phyloP scores from a whole-genome alignment of 164 flowering plant species.

The Nymphaea colorata region DNA sequence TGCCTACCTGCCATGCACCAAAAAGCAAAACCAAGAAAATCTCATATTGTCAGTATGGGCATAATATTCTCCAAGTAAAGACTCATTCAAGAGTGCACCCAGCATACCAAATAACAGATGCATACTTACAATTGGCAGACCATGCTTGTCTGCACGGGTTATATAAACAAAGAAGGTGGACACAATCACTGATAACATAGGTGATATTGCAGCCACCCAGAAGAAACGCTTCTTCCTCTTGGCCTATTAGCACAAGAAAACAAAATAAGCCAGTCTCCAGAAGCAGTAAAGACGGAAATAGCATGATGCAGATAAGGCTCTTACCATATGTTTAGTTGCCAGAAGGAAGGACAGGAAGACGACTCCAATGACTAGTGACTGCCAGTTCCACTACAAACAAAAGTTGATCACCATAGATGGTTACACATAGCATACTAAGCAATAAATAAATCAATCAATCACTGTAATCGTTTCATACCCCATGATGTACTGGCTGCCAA shows the following conservation, averaged over 20 bases:
- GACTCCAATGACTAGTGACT: slow-evolving; percentile 69
- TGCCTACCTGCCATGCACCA: slow-evolving; percentile 46
- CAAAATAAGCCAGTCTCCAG: too few species aligned
- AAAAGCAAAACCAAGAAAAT: background rate
- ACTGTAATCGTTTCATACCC: slow-evolving; percentile 29
- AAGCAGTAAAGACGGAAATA: too few species aligned
- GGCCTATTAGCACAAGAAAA: slow-evolving; percentile 36
- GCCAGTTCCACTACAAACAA: slow-evolving; percentile 93
- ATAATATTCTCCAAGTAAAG: background rate
- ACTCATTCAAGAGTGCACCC: too few species aligned
- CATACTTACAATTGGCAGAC: slow-evolving; percentile 66
- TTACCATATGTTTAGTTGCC: slow-evolving; percentile 67
- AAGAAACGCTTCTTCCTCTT: slow-evolving; percentile 75
- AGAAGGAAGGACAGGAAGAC: slow-evolving; percentile 65
- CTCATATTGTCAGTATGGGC: background rate
- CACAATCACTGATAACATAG: slow-evolving; percentile 68
- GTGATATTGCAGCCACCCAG: slow-evolving; percentile 92
- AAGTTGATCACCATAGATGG: too few species aligned
- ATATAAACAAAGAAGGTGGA: slow-evolving; percentile 80
- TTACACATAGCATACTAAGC: too few species aligned
- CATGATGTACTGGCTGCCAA: slow-evolving; percentile 46
- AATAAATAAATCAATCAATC: background rate
- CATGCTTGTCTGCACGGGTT: slow-evolving; percentile 74
- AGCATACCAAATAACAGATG: too few species aligned
- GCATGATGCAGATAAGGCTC: slow-evolving; percentile 8